Base-by-base conservation (phyloP, 140 eudicot species). In the Bidens hawaiensis region DNA sequence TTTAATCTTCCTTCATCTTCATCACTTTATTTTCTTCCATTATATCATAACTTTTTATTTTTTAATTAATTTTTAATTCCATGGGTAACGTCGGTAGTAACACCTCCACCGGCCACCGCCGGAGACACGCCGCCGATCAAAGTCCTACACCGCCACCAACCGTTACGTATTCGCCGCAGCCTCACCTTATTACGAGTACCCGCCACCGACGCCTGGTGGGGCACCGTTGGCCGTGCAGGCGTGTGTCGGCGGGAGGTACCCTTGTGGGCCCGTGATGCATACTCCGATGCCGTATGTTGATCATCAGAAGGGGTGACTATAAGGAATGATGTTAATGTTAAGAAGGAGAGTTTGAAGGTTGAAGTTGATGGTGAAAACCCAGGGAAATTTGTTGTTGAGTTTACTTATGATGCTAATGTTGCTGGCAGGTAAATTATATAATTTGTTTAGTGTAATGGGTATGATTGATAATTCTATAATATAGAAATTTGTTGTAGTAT, bases 241-340 rank as follows among this genome's bases (percentile, higher is more conserved):
- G n/a, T 17, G 83, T 88, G 0, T 88, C 99, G 84, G 81, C 24
- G 94, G 84, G 27, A 60, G 95, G 64, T 85, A 82, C 65, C 87
- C 95, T 0, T 85, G 73, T 68, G 93, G 88, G 38, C 94, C 87
- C 13, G 53, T 80, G 75, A 67, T 76, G 81, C 90, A 58, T 13
- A 63, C 84, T 8, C 80, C 82, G 11, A 55, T 82, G 7, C 84
- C 94, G 1, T 83, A 79, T 61, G 95, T 89, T 53, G 97, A 89
- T 82, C 97, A 86, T 59, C 95, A 89, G 74, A 89, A 89, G 65
- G 97, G n/a, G n/a, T n/a, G n/a, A n/a, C n/a, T 30, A 85, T 93
- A n/a, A 6, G 94, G 42, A 88, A 81, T 27, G 99, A 88, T 65
- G 96, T 93, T 18, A 88, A 88, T 76, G 54, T 93, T 49, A 93